Evolutionary conservation across 1,139 yeast species (phyloP).

Genomic region (Saccharomyces hybrid): DNA sequence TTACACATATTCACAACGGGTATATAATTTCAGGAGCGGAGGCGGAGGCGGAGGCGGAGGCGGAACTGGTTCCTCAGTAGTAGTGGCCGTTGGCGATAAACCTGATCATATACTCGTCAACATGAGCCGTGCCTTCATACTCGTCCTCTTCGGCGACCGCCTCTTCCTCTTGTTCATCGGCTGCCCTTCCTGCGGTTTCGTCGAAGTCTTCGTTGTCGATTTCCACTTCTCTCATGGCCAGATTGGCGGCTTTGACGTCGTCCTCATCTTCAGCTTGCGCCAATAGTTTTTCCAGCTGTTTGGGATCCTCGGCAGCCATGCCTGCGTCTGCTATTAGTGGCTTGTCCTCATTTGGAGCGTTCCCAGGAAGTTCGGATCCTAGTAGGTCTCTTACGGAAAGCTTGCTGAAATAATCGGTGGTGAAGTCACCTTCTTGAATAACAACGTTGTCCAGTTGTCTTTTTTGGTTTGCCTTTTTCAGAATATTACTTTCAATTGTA

Average conservation of each 20-base stretch:
- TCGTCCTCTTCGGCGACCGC: slow-evolving; percentile 35
- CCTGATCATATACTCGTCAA: slow-evolving; percentile 94
- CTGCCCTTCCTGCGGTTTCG: slow-evolving; percentile 32
- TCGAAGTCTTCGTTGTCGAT: slow-evolving; percentile 79
- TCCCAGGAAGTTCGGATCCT: slow-evolving; percentile 40
- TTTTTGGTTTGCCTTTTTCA: slow-evolving; percentile 92
- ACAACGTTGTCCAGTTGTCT: slow-evolving; percentile 91
- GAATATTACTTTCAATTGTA: slow-evolving; percentile 91
- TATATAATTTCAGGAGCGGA: neutral
- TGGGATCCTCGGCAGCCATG: slow-evolving; percentile 23
- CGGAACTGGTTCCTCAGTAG: slow-evolving; percentile 22
- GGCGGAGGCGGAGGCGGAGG: neutral
- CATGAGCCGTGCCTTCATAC: slow-evolving; percentile 76
- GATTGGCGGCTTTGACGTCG: slow-evolving; percentile 85
- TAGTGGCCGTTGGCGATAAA: slow-evolving; percentile 79
- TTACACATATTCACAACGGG: neutral
- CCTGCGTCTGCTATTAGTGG: slow-evolving; percentile 33
- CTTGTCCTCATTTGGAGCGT: slow-evolving; percentile 24
- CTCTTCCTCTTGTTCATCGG: slow-evolving; percentile 15
- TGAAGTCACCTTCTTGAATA: slow-evolving; percentile 96
- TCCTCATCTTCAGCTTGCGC: slow-evolving; percentile 97
- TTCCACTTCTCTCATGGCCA: slow-evolving; percentile 82
- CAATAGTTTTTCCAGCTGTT: slow-evolving; percentile 56
- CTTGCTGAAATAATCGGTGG: slow-evolving; percentile 90
- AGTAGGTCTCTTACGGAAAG: slow-evolving; percentile 83